Conservation (phyloP, 2,329 filamentous ascomycete species). For the Colletotrichum somersetense region DNA sequence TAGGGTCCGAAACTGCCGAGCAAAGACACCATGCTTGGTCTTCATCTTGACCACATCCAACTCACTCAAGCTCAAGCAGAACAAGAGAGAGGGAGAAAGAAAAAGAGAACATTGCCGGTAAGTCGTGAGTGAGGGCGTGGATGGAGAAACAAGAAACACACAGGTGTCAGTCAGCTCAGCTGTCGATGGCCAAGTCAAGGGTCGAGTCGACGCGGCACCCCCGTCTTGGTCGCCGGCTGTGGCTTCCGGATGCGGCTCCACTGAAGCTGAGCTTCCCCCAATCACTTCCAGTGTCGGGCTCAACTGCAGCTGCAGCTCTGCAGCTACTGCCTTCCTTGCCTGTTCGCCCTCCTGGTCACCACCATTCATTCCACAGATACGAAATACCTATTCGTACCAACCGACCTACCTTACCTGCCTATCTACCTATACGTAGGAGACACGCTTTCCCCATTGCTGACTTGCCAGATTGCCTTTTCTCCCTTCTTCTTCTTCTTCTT, state of each 20-base stretch:
- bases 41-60: neutral
- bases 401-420: too few species aligned
- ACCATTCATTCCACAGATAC: neutral
- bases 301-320: slow-evolving; percentile 25
- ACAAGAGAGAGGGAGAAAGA: too few species aligned
- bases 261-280: slow-evolving; percentile 14
- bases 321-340: neutral
- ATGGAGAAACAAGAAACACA: neutral
- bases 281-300: slow-evolving; percentile 21
- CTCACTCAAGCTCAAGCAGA: neutral
- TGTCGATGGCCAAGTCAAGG: slow-evolving; percentile 19
- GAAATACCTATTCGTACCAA: too few species aligned
- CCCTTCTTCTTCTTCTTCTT: neutral
- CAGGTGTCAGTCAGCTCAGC: neutral
- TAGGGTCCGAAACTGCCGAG: neutral
- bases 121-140: neutral
- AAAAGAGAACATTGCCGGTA: neutral
- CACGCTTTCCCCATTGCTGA: slow-evolving; percentile 3
- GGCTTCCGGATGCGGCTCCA: slow-evolving; percentile 36
- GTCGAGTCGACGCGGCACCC: neutral
- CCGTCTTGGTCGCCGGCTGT: slow-evolving; percentile 26
- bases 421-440: neutral
- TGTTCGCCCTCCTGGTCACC: neutral
- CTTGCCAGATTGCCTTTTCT: neutral
- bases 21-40: neutral